A percentile compares a stretch with the other conserved stretches of the same genome.
Evolutionary conservation across 2,329 filamentous ascomycete genomes (phyloP).

Genomic region (Aspergillus eucalypticola): DNA sequence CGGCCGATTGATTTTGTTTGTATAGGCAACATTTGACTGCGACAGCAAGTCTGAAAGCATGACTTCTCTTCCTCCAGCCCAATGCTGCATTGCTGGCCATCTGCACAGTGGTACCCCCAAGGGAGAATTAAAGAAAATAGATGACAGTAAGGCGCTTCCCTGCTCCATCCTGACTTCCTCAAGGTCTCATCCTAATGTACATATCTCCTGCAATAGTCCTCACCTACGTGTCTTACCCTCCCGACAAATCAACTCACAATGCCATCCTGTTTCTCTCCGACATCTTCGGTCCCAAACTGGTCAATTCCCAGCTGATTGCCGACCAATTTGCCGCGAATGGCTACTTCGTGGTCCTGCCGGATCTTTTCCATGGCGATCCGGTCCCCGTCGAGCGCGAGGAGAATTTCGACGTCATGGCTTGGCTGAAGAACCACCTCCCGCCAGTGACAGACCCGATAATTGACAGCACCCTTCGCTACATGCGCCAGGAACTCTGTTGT

Average conservation of each 20-base stretch:
- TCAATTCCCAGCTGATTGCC: background rate
- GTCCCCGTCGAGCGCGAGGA: constrained; percentile 54
- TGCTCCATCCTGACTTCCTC: background rate
- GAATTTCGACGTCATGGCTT: constrained; percentile 52
- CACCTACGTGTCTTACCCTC: background rate
- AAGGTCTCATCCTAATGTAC: background rate
- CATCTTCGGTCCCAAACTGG: background rate
- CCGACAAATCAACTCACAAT: background rate
- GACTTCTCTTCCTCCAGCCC: background rate
- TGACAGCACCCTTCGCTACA: constrained; percentile 41
- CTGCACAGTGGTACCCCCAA: background rate
- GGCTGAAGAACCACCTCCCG: constrained; percentile 40
- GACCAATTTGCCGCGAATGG: background rate
- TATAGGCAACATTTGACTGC: background rate
- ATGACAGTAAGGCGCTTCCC: background rate
- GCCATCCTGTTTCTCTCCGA: background rate
- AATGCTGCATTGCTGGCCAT: background rate
- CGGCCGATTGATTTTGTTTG: background rate
- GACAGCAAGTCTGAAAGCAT: background rate
- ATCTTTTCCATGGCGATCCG: constrained; percentile 66
- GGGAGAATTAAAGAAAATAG: background rate
- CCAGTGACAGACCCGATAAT: constrained; percentile 47
- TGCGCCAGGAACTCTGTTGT: constrained; percentile 24
- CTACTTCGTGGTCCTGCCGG: constrained; percentile 57
- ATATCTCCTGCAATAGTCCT: background rate